A percentile compares a stretch with the other conserved stretches of the same genome.
Conservation (phyloP, 257 asterid species). For the Solanum dulcamara region DNA sequence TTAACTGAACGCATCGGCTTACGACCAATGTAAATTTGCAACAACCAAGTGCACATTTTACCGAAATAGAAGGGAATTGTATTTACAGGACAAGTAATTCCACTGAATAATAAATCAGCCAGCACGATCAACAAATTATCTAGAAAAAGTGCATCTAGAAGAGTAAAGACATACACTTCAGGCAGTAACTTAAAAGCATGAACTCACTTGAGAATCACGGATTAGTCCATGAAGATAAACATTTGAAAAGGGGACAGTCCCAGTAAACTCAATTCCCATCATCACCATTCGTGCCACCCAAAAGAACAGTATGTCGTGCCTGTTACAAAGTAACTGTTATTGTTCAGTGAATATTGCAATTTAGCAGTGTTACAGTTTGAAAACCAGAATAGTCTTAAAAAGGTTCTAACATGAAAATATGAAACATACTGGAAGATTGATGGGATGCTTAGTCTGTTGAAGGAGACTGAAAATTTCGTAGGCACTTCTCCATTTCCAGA, state of each 20-base stretch:
- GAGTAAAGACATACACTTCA: neutral
- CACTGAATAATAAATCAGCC: neutral
- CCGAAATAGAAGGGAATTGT: neutral
- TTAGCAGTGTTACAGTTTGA: neutral
- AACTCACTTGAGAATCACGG: constrained; percentile 90
- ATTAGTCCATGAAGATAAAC: constrained; percentile 94
- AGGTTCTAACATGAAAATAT: neutral
- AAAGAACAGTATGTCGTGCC: constrained; percentile 96
- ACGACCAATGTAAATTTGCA: neutral
- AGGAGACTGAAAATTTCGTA: neutral
- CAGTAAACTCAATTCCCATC: constrained; percentile 97
- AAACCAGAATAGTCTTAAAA: neutral
- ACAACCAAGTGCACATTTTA: neutral
- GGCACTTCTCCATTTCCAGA: neutral
- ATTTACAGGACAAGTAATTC: neutral
- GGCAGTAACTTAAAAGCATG: constrained; percentile 7
- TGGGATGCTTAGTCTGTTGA: neutral
- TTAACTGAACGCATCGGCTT: neutral
- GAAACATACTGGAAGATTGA: neutral
- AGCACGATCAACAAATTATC: neutral
- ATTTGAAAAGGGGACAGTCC: constrained; percentile 73
- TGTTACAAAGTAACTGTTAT: constrained; percentile 26
- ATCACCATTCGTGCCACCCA: constrained; percentile 99
- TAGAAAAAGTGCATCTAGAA: neutral
- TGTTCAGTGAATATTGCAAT: neutral